These are phyloP conservation scores for Strigomonas culicis DNA, from an alignment of 208 protist species.

Conservation along the genomic window DNA sequence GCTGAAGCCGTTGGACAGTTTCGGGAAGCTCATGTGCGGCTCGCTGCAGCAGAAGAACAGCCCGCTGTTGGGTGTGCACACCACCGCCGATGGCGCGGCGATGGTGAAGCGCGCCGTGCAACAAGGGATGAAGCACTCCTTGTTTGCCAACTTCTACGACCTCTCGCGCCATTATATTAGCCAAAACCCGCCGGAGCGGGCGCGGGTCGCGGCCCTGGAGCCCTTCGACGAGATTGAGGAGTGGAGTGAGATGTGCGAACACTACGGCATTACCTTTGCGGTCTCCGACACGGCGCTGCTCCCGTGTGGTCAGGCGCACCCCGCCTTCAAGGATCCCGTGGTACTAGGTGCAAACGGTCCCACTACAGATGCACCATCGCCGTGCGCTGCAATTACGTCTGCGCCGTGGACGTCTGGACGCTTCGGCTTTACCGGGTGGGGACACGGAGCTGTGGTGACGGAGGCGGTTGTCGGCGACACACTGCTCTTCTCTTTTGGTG, in stretches of 20 bases:
- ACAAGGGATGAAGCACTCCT: slow-evolving; percentile 46
- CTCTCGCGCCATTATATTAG: slow-evolving; percentile 54
- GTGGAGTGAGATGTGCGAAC: slow-evolving; percentile 91
- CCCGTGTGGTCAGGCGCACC: background rate
- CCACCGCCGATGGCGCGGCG: slow-evolving; percentile 26
- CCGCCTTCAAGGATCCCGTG: background rate
- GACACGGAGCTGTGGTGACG: slow-evolving; percentile 48
- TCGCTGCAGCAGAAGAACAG: slow-evolving; percentile 66
- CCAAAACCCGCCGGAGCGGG: slow-evolving; percentile 27
- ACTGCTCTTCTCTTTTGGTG: slow-evolving; percentile 76
- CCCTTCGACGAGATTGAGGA: slow-evolving; percentile 88
- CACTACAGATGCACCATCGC: background rate
- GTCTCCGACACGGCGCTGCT: slow-evolving; percentile 9
- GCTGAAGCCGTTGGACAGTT: slow-evolving; percentile 71
- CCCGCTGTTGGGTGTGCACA: slow-evolving; percentile 66
- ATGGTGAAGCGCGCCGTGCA: slow-evolving; percentile 50
- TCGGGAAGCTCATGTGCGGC: slow-evolving; percentile 73
- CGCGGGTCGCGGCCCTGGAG: slow-evolving; percentile 70
- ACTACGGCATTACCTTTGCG: slow-evolving; percentile 87
- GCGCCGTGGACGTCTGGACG: slow-evolving; percentile 64
- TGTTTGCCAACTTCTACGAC: slow-evolving; percentile 80
- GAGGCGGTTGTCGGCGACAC: slow-evolving; percentile 28
- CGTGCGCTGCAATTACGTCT: background rate
- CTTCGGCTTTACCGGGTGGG: slow-evolving; percentile 82
- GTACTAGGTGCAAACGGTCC: background rate